phyloP scores from a whole-genome alignment of 2,329 filamentous ascomycete species.

The Ambrosiella xylebori region DNA sequence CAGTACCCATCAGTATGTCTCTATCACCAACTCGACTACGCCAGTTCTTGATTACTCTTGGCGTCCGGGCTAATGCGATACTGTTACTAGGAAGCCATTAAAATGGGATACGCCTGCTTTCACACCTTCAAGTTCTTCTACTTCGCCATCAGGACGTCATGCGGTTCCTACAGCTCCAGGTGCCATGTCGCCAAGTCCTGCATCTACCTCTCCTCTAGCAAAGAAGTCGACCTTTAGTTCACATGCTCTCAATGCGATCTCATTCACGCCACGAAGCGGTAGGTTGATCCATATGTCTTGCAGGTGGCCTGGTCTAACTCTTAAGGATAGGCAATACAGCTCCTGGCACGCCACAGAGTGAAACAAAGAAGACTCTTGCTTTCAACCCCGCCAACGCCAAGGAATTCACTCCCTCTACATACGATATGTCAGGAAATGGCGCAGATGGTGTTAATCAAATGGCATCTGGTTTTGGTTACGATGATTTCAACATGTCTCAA shows the following conservation, averaged over 20 bases:
- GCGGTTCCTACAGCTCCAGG: conserved; percentile 7
- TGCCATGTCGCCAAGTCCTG: conserved; percentile 7
- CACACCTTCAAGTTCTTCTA: conserved; percentile 41
- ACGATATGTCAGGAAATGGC: conserved; percentile 6
- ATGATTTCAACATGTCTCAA: conserved; percentile 46
- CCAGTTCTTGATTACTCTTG: no score
- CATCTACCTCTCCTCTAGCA: conserved; percentile 14
- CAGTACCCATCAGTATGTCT: conserved; percentile 10
- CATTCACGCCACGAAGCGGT: conserved; percentile 57
- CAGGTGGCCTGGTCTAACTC: neutral
- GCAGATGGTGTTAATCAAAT: conserved; percentile 9
- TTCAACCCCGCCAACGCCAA: conserved; percentile 41
- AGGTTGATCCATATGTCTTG: neutral
- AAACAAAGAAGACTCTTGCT: conserved; percentile 17
- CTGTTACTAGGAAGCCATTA: conserved; percentile 23
- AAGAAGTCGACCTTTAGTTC: conserved; percentile 67
- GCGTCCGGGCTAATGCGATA: no score
- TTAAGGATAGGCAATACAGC: conserved; percentile 13
- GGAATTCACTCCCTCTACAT: conserved; percentile 36
- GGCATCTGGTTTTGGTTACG: conserved; percentile 24
- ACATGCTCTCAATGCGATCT: conserved; percentile 74
- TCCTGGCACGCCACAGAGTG: conserved; percentile 13
- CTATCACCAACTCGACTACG: neutral
- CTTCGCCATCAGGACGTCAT: conserved; percentile 10
- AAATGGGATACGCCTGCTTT: conserved; percentile 96